These are phyloP conservation scores for Euptelea pleiosperma DNA, from an alignment of 164 flowering plant species.

Conservation along the genomic window DNA sequence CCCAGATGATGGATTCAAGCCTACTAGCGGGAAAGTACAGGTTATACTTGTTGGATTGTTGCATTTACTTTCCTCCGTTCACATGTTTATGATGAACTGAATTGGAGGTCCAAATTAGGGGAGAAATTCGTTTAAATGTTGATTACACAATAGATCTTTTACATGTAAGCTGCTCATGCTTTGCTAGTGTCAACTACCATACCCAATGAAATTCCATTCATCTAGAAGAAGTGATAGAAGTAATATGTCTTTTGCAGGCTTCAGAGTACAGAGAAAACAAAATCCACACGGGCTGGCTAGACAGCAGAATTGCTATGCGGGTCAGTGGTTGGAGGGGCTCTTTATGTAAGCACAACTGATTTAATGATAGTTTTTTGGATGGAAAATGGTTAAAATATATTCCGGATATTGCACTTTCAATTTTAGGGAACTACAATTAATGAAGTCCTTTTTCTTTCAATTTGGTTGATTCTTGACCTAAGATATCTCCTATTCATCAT, in stretches of 20 bases:
- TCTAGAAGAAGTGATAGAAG: constrained; percentile 1
- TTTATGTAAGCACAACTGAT: constrained; percentile 59
- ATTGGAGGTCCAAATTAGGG: constrained; percentile 90
- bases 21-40: constrained; percentile 99
- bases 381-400: background rate
- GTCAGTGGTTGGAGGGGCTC: constrained; percentile 98
- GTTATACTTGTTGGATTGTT: constrained; percentile 31
- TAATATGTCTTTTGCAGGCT: constrained; percentile 48
- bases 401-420: background rate
- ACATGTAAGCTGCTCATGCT: constrained; percentile 57
- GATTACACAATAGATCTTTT: constrained; percentile 96
- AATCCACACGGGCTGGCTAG: constrained; percentile 99
- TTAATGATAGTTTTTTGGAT: background rate
- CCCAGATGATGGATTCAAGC: constrained; percentile 99
- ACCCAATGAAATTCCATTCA: too few species aligned
- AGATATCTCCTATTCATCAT: too few species aligned
- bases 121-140: constrained; percentile 98
- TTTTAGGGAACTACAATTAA: constrained; percentile 1
- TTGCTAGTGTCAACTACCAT: background rate
- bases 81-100: constrained; percentile 12
- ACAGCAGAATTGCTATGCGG: constrained; percentile 99
- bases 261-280: constrained; percentile 88
- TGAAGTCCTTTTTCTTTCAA: constrained; percentile 2
- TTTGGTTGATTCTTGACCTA: too few species aligned
- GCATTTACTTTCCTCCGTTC: background rate